Percentiles rank a stretch among this genome's conserved stretches.
Evolutionary conservation across 139 green algal species (phyloP).

Genomic region (Tetratostichococcus sp.): DNA sequence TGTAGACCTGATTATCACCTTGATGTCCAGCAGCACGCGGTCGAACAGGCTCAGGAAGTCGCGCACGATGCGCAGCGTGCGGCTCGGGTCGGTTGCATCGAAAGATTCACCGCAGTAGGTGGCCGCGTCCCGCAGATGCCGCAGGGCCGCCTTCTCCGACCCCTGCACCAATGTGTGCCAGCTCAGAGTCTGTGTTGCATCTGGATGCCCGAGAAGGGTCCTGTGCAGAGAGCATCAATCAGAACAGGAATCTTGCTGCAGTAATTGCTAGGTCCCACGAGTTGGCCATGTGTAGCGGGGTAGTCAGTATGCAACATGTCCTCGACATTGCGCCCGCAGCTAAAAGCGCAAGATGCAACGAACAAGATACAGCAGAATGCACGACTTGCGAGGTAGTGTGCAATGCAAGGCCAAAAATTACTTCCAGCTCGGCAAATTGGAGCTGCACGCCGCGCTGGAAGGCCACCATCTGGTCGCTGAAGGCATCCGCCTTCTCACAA

Average conservation of each 20-base stretch:
- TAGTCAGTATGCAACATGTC: no score
- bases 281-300: no score
- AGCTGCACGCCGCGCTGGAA: conserved; percentile 30
- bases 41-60: conserved; percentile 61
- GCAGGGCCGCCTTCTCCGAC: conserved; percentile 15
- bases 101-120: conserved; percentile 60
- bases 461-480: conserved; percentile 35
- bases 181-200: background rate
- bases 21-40: conserved; percentile 41
- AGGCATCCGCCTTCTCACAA: conserved; percentile 10
- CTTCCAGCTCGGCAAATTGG: conserved; percentile 30
- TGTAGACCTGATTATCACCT: conserved; percentile 5
- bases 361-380: no score
- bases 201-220: no score
- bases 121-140: conserved; percentile 27
- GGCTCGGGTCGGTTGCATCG: conserved; percentile 28
- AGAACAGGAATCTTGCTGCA: no score
- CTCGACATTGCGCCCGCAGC: no score
- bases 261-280: no score
- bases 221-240: no score
- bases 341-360: no score
- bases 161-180: no score
- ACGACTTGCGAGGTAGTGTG: no score
- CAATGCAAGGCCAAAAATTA: background rate
- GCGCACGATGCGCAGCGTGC: conserved; percentile 39